Evolutionary conservation across 1,284 basidiomycete species (phyloP).

Genomic region (Pseudozyma pruni): DNA sequence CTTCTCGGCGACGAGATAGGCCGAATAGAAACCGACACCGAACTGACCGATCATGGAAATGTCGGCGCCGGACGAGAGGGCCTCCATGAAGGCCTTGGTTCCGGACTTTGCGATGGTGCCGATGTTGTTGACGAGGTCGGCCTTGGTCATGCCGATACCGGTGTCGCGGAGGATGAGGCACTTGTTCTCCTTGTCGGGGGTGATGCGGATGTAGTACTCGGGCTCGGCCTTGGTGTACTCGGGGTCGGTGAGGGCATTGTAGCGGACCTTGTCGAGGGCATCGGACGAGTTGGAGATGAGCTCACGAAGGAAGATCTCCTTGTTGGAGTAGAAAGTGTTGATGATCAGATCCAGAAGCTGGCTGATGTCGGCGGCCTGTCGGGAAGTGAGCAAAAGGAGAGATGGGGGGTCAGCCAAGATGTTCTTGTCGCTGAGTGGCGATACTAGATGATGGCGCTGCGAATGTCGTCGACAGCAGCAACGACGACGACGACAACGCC

Average conservation of each 20-base stretch:
- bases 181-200: constrained; percentile 91
- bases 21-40: constrained; percentile 99
- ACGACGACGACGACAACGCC: background rate
- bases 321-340: constrained; percentile 68
- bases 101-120: constrained; percentile 99
- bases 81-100: constrained; percentile 90
- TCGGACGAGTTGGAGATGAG: constrained; percentile 68
- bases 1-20: constrained; percentile 97
- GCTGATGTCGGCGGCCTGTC: constrained; percentile 63
- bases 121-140: constrained; percentile 86
- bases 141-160: constrained; percentile 82
- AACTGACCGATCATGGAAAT: constrained; percentile 76
- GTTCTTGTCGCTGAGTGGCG: background rate
- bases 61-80: constrained; percentile 87
- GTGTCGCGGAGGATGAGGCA: constrained; percentile 90
- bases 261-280: constrained; percentile 68
- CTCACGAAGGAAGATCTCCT: constrained; percentile 68
- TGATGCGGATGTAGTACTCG: constrained; percentile 68
- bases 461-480: background rate
- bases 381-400: background rate
- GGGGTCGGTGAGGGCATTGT: constrained; percentile 66
- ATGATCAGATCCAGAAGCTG: constrained; percentile 67
- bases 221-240: constrained; percentile 64
- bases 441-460: background rate
- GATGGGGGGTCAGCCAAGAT: constrained; percentile 9